Base-by-base conservation (phyloP, 441 rosid species). In the Pelargonium fulgidum region DNA sequence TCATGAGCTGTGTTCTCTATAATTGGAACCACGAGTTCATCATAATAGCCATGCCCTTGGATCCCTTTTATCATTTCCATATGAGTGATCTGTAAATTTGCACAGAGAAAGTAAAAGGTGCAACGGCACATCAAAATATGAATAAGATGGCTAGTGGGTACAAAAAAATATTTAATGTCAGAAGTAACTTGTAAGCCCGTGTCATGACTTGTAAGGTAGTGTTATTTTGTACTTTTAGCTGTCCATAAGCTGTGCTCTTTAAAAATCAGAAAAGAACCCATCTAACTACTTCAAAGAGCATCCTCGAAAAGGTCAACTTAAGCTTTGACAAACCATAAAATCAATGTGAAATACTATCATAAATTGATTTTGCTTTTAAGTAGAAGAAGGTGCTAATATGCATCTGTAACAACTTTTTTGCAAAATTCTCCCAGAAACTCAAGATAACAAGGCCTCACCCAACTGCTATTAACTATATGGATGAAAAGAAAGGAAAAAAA, bases 31-130 rank as follows among this genome's bases (percentile, higher is more conserved):
- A 90, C 89, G 68, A 94, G 97, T 76, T 90, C 98, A 64, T 94
- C 98, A 72, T 87, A 87, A 72, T 92, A 94, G 65, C 97, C 97
- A 71, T 94, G 99, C 75, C 97, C 99, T 78, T 92, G 81, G 74
- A 94, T 92, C 78, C 99, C 99, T 81, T 94, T 94, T 68, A 94
- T 89, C 99, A 94, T 89, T 86, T 94, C 99, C 98, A 94, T 89
- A 78, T 92, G 97, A 67, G 97, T 88, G 74, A 90, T 86, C 98
- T 94, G 83, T 47, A 73, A 68, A 65, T 5, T 44, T 16, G 52
- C 45, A 48, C 63, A 24, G 4, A 48, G 56, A 48, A 48, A 48
- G 13, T 12, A 78, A 11, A 63, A 76, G 63, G 61, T 64, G 9
- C 67, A 73, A 67, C 71, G 54, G 61, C 1, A 68, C 65, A 74